Base-by-base conservation (phyloP, 345 rosid genomes). In the Ceriops zippeliana region DNA sequence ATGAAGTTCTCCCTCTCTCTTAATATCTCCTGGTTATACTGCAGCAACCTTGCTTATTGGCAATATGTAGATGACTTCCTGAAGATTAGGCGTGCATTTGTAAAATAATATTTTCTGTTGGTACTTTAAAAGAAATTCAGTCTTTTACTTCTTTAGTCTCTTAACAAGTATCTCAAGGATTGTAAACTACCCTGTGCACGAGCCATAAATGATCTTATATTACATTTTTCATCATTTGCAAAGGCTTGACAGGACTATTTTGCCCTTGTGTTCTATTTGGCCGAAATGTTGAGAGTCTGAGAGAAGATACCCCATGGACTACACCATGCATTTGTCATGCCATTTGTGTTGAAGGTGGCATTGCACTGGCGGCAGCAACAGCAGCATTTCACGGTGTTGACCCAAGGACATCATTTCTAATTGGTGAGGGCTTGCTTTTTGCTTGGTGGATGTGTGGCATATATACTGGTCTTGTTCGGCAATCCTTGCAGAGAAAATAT, bases 361-460 rank as follows among this genome's bases (percentile, higher is more conserved):
- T 91, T 34, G 86, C 96, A 46, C 66, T 84, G 4, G 96, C 96
- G n/a, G 78, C 84, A 17, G 87, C 89, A 21, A 81, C 90, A 24
- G 84, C 93, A 3, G 69, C 84, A 72, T 80, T 80, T 73, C 88
- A 89, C 58, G 97, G 97, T 51, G 74, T 91, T 49, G 96, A 90
- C 58, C 96, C 96, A 3, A 85, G 83, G 32, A 83, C 96, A 0
- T 69, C 96, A 28, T 91, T 95, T 77, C 93, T 95, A 61, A 73
- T 91, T 7, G 86, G 86, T 64, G 99, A 95, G 85, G 96, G 97
- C 32, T 80, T 95, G 76, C 58, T 91, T 53, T 95, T 95, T 79
- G 85, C 96, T 60, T 95, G 99, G 99, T 95, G 97, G 99, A 87
- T 91, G 91, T 90, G 97, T 78, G 97, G 99, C 77, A 87, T 90